phyloP scores from a whole-genome alignment of 2,329 filamentous ascomycete species.

The Ophiostoma perfectum region DNA sequence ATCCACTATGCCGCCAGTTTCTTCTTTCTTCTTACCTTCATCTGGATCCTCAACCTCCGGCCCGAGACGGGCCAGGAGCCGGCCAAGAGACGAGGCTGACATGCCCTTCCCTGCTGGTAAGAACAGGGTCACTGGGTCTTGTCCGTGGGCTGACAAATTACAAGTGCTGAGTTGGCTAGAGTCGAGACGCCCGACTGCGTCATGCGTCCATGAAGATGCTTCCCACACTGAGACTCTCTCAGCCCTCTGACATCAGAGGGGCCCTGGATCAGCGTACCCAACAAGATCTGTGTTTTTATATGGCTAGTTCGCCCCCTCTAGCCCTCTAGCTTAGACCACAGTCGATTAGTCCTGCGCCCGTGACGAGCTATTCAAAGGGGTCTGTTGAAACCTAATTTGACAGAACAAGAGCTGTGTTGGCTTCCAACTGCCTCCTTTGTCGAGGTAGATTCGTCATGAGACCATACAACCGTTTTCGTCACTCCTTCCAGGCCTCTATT shows the following conservation, averaged over 20 bases:
- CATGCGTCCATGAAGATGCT: neutral
- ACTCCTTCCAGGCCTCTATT: neutral
- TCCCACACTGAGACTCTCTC: neutral
- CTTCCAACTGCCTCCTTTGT: neutral
- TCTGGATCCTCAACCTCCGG: conserved; percentile 45
- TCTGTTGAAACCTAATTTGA: neutral
- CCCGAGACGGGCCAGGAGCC: conserved; percentile 32
- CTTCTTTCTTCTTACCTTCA: conserved; percentile 37
- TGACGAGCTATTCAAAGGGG: neutral
- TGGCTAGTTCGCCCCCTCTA: neutral
- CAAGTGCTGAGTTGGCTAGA: neutral
- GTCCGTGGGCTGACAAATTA: neutral
- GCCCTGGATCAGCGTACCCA: neutral
- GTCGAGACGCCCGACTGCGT: neutral
- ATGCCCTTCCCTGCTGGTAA: conserved; percentile 7
- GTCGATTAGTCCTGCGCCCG: neutral
- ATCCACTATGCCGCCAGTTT: neutral
- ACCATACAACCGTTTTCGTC: neutral
- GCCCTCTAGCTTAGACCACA: neutral
- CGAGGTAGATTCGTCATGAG: neutral
- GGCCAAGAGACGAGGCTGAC: conserved; percentile 14
- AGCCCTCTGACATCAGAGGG: neutral
- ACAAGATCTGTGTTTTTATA: neutral
- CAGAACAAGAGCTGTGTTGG: neutral
- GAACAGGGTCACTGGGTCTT: neutral